A percentile compares a stretch with the other conserved stretches of the same genome.
Evolutionary conservation across 495 filamentous ascomycete species (phyloP).

Genomic region (Neurospora terricola): DNA sequence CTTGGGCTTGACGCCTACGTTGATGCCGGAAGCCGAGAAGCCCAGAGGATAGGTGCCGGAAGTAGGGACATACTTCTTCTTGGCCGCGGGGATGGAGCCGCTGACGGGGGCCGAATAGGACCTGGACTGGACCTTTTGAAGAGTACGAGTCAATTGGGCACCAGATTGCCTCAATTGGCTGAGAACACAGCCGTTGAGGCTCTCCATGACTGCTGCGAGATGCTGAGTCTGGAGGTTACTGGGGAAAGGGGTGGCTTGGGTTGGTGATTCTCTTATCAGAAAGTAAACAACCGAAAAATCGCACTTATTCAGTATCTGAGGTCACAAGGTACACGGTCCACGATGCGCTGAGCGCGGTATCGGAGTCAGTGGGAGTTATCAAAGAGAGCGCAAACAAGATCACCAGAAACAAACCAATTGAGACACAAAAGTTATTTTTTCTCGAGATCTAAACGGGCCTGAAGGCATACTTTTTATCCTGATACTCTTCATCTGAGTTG

Average conservation of each 20-base stretch:
- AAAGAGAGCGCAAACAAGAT: neutral
- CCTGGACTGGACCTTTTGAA: conserved; percentile 8
- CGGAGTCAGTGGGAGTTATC: neutral
- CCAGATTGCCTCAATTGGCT: conserved; percentile 21
- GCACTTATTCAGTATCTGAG: neutral
- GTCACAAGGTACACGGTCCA: neutral
- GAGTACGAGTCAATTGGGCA: conserved; percentile 15
- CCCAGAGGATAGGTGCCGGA: conserved; percentile 81
- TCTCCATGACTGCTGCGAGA: conserved; percentile 12
- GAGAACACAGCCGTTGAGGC: conserved; percentile 13
- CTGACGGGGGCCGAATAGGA: conserved; percentile 53
- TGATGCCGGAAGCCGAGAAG: conserved; percentile 75
- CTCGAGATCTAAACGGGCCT: neutral
- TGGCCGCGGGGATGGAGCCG: conserved; percentile 56
- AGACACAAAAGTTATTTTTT: neutral
- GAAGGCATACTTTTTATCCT: neutral
- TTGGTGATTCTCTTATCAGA: neutral
- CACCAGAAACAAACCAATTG: neutral
- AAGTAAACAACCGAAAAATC: neutral
- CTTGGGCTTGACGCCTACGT: conserved; percentile 87
- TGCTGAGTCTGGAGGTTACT: neutral
- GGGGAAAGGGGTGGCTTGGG: neutral
- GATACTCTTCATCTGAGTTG: neutral
- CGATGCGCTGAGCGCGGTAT: neutral
- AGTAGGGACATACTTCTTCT: conserved; percentile 82